These are phyloP conservation scores for Pouteria glomerata DNA, from an alignment of 148 eudicot genomes.

Conservation along the genomic window DNA sequence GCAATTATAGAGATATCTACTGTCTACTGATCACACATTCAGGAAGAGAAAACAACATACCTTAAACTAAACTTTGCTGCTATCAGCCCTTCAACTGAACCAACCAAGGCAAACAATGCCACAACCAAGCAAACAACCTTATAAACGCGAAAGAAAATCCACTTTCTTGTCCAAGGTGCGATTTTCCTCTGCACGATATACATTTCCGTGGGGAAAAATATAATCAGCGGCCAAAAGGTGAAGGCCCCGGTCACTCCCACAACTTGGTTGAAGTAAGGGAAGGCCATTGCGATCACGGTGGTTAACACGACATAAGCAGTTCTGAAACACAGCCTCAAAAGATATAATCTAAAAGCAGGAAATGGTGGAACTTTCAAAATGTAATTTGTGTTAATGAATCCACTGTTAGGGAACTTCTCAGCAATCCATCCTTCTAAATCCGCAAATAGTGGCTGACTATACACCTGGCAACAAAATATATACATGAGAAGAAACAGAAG, in stretches of 20 bases:
- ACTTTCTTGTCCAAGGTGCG: conserved; percentile 37
- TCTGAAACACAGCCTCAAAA: conserved; percentile 43
- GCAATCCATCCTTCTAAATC: conserved; percentile 32
- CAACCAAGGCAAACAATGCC: conserved; percentile 41
- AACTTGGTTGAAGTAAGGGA: conserved; percentile 64
- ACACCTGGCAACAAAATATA: conserved; percentile 36
- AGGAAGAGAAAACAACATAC: background rate
- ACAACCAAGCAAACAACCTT: conserved; percentile 28
- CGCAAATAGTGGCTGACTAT: conserved; percentile 59
- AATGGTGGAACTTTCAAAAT: conserved; percentile 20
- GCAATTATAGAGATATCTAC: background rate
- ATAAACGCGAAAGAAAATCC: conserved; percentile 32
- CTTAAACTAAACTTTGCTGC: conserved; percentile 34
- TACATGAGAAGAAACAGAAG: background rate
- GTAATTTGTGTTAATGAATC: conserved; percentile 22
- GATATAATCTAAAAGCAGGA: conserved; percentile 30
- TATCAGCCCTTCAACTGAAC: conserved; percentile 46
- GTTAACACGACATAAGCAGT: conserved; percentile 42
- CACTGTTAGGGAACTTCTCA: conserved; percentile 29
- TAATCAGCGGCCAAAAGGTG: conserved; percentile 54
- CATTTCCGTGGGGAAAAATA: conserved; percentile 59
- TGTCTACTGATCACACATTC: too few species aligned
- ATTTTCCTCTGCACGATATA: conserved; percentile 39
- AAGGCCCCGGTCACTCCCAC: conserved; percentile 56
- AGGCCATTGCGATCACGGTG: conserved; percentile 37